Conservation (phyloP, 306 rosid genomes). For the Canavalia gladiata region DNA sequence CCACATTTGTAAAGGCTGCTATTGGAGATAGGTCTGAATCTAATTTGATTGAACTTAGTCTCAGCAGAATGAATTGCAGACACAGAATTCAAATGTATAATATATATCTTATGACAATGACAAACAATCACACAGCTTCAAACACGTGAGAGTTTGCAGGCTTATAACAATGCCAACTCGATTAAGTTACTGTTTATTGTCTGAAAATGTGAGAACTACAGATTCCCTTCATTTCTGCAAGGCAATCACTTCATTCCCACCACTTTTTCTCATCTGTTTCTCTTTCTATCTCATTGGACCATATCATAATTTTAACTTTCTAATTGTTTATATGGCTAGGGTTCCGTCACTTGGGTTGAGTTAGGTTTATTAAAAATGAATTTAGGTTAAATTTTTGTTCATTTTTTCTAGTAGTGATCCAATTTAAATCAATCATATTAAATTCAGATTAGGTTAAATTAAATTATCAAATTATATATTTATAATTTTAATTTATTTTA, state of each 20-base stretch:
- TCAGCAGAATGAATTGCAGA: neutral
- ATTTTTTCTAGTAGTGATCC: no score
- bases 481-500: no score
- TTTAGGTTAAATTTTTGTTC: no score
- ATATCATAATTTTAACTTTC: neutral
- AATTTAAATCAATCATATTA: no score
- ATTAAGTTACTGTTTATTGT: neutral
- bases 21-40: neutral
- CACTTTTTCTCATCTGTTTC: neutral
- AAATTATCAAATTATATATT: no score
- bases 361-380: no score
- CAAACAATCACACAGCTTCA: neutral
- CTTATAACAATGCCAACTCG: neutral
- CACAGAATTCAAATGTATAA: neutral
- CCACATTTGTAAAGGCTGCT: conserved; percentile 15
- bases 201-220: neutral
- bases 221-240: neutral
- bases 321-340: no score
- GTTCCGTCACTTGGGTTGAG: no score
- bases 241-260: neutral
- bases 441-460: no score
- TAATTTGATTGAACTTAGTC: conserved; percentile 13
- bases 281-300: neutral
- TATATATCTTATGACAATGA: neutral
- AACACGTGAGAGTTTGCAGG: neutral